Percentiles rank a stretch among this genome's conserved stretches.
phyloP scores from a whole-genome alignment of 1,139 yeast genomes.

The Sugiyamaella paludigena region DNA sequence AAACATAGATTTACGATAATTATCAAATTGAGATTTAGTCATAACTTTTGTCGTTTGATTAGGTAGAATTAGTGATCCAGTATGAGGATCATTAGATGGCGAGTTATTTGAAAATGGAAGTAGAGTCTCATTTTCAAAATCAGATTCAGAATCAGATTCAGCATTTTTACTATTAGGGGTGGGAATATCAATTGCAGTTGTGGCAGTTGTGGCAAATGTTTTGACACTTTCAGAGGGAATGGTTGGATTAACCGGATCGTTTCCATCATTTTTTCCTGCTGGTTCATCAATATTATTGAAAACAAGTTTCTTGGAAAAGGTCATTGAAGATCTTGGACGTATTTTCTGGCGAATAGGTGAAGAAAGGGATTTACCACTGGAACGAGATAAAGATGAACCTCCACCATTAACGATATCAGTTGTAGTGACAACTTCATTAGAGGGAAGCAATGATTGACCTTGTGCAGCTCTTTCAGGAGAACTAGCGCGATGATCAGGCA shows the following conservation, averaged over 20 bases:
- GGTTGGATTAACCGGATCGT: no score
- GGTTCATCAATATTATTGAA: slow-evolving; percentile 18
- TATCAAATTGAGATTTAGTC: slow-evolving; percentile 39
- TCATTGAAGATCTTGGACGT: slow-evolving; percentile 23
- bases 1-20: slow-evolving; percentile 33
- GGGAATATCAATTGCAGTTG: no score
- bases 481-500: neutral
- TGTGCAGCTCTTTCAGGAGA: neutral
- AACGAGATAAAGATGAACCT: no score
- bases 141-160: slow-evolving; percentile 12
- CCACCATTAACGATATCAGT: no score
- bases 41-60: slow-evolving; percentile 25
- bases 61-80: slow-evolving; percentile 2
- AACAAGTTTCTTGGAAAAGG: slow-evolving; percentile 27
- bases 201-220: neutral
- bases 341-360: neutral
- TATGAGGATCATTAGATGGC: neutral
- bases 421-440: neutral
- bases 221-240: slow-evolving; percentile 4
- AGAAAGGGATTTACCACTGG: neutral
- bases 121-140: slow-evolving; percentile 28
- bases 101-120: slow-evolving; percentile 19
- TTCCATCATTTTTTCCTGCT: neutral
- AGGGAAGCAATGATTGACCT: neutral
- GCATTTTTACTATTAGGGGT: slow-evolving; percentile 10